These are phyloP conservation scores for Yamadazyma atlantica DNA, from an alignment of 1,139 yeast genomes.

Conservation along the genomic window DNA sequence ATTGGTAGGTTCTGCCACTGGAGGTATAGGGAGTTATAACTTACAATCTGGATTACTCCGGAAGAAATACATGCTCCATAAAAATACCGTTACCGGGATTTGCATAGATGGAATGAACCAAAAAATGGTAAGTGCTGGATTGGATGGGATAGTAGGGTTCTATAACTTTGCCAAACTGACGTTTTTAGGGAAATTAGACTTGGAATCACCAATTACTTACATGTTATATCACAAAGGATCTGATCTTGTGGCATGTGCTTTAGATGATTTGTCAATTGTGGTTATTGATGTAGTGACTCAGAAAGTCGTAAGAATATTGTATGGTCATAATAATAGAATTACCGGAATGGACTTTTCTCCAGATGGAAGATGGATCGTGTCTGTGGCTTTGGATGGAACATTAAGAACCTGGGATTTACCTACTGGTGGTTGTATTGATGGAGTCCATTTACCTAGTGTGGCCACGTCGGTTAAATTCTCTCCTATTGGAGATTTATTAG, in stretches of 20 bases:
- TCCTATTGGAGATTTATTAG: conserved; percentile 87
- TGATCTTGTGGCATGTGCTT: conserved; percentile 79
- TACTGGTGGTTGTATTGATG: conserved; percentile 96
- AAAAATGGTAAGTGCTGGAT: conserved; percentile 80
- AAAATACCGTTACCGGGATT: conserved; percentile 82
- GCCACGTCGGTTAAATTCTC: conserved; percentile 81
- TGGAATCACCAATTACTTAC: conserved; percentile 76
- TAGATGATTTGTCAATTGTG: conserved; percentile 84
- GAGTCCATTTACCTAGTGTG: conserved; percentile 72
- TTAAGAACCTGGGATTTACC: conserved; percentile 97
- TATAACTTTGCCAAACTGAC: conserved; percentile 78
- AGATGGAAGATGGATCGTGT: conserved; percentile 93
- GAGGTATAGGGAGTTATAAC: conserved; percentile 87
- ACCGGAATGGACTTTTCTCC: conserved; percentile 90
- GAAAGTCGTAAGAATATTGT: conserved; percentile 78
- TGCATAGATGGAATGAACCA: conserved; percentile 89
- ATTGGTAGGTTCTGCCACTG: conserved; percentile 84
- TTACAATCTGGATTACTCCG: conserved; percentile 85
- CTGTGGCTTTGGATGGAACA: conserved; percentile 82
- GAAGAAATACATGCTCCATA: conserved; percentile 66
- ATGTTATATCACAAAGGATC: conserved; percentile 79
- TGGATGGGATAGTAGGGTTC: conserved; percentile 88
- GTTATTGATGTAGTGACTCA: conserved; percentile 82
- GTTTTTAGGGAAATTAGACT: conserved; percentile 63
- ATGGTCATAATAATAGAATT: conserved; percentile 89